Conservation (phyloP, 2,329 filamentous ascomycete species). For the Arthrobotrys musiformis region DNA sequence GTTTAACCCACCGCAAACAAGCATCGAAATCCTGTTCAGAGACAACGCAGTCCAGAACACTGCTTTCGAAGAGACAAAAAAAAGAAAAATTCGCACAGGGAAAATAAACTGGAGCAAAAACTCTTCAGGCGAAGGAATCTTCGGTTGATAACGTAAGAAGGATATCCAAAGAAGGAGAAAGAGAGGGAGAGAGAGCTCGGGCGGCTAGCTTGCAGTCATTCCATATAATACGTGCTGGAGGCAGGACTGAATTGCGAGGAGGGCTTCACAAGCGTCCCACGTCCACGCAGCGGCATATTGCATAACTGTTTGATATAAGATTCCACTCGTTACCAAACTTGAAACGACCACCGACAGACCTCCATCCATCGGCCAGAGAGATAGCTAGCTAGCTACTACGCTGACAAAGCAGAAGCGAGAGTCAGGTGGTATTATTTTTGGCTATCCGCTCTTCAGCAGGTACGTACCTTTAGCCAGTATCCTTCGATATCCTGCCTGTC, state of each 20-base stretch:
- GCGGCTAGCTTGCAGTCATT: conserved; percentile 2
- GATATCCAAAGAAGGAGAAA: too few relatives aligned
- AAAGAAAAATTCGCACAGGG: not conserved
- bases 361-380: too few relatives aligned
- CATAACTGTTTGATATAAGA: not conserved
- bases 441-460: conserved; percentile 17
- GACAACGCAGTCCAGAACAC: conserved; percentile 27
- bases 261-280: too few relatives aligned
- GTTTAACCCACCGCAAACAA: conserved; percentile 20
- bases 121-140: conserved; percentile 12
- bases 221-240: too few relatives aligned
- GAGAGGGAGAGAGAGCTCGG: conserved; percentile 1
- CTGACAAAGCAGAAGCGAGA: conserved; percentile 12
- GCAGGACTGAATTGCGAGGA: too few relatives aligned
- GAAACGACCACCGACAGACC: too few relatives aligned
- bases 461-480: conserved; percentile 52
- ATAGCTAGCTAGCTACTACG: too few relatives aligned
- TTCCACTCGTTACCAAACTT: conserved; percentile 42
- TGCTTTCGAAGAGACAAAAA: not conserved
- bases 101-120: conserved; percentile 29
- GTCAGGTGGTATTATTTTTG: conserved; percentile 47
- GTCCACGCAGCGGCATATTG: too few relatives aligned
- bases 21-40: conserved; percentile 28
- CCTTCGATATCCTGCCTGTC: too few relatives aligned
- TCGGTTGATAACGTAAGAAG: conserved; percentile 18